Conservation (phyloP, 192 early-diverging fungal species). For the Chytriomyces hyalinus region DNA sequence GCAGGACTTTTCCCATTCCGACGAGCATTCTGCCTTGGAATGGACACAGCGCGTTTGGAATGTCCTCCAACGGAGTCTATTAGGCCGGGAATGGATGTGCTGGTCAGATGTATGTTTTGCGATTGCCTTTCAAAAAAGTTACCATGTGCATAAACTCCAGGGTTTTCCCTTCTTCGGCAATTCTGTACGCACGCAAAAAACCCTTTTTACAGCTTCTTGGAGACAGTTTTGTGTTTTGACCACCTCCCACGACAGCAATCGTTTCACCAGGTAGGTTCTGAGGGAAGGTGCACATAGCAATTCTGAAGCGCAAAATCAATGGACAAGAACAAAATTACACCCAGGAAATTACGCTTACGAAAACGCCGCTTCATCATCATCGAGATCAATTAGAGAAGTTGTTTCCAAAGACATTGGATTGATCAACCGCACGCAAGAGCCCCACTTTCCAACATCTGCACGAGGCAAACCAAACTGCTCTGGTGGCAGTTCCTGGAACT, state of each 20-base stretch:
- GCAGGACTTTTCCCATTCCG: constrained; percentile 82
- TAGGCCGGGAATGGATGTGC: not conserved
- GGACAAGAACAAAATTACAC: constrained; percentile 22
- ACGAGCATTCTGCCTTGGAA: constrained; percentile 91
- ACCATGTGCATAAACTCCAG: constrained; percentile 82
- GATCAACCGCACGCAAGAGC: constrained; percentile 79
- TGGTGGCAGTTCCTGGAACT: constrained; percentile 65
- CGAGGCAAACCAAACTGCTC: constrained; percentile 81
- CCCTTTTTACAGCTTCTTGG: constrained; percentile 76
- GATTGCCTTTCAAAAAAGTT: not conserved
- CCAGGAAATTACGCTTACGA: constrained; percentile 39
- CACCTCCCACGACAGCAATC: constrained; percentile 87
- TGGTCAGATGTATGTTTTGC: not conserved
- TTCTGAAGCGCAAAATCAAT: constrained; percentile 45
- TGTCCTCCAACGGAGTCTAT: constrained; percentile 81
- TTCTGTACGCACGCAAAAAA: constrained; percentile 76
- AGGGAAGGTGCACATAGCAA: constrained; percentile 63
- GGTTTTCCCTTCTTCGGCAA: constrained; percentile 62
- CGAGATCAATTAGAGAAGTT: constrained; percentile 72
- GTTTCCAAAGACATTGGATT: constrained; percentile 80
- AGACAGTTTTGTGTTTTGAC: constrained; percentile 65
- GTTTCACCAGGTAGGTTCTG: constrained; percentile 52
- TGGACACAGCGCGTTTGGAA: constrained; percentile 78
- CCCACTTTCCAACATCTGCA: constrained; percentile 78
- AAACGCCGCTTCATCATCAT: constrained; percentile 85